phyloP scores from a whole-genome alignment of 257 asterid species.

The Solanum pimpinellifolium region DNA sequence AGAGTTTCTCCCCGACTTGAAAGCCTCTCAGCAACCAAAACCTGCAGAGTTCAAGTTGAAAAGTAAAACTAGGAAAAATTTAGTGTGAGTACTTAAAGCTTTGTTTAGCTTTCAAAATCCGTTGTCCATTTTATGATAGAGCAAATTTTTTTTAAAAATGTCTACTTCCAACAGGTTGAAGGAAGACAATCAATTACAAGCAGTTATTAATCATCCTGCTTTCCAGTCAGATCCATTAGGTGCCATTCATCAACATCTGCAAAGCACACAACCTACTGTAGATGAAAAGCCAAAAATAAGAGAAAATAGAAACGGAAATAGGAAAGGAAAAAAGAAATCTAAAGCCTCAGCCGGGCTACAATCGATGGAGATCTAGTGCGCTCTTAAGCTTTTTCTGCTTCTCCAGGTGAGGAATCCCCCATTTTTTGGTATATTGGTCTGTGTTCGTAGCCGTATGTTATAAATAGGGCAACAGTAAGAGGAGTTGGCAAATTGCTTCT shows the following conservation, averaged over 20 bases:
- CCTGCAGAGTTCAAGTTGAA: conserved; percentile 45
- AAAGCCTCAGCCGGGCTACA: conserved; percentile 19
- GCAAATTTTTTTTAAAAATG: neutral
- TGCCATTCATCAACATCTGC: conserved; percentile 61
- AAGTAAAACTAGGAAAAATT: conserved; percentile 45
- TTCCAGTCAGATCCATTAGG: conserved; percentile 63
- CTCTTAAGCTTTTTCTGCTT: neutral
- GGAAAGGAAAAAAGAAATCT: conserved; percentile 35
- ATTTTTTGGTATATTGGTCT: neutral
- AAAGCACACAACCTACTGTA: conserved; percentile 49
- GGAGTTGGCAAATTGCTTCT: neutral
- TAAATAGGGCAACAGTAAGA: neutral
- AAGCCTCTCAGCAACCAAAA: conserved; percentile 20
- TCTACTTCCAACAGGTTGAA: conserved; percentile 36
- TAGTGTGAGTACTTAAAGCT: conserved; percentile 43
- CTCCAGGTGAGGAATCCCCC: neutral
- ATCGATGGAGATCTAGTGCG: conserved; percentile 44
- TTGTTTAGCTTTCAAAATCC: neutral
- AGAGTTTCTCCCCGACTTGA: conserved; percentile 54
- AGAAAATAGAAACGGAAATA: conserved; percentile 26
- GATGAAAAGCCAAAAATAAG: conserved; percentile 42
- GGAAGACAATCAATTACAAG: conserved; percentile 50
- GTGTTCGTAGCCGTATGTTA: neutral
- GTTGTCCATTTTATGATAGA: neutral
- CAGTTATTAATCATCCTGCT: conserved; percentile 44